Percentiles rank a stretch among this genome's conserved stretches.
These are phyloP conservation scores for Mollisia scopiformis DNA, from an alignment of 2,329 filamentous ascomycete genomes.

Conservation along the genomic window DNA sequence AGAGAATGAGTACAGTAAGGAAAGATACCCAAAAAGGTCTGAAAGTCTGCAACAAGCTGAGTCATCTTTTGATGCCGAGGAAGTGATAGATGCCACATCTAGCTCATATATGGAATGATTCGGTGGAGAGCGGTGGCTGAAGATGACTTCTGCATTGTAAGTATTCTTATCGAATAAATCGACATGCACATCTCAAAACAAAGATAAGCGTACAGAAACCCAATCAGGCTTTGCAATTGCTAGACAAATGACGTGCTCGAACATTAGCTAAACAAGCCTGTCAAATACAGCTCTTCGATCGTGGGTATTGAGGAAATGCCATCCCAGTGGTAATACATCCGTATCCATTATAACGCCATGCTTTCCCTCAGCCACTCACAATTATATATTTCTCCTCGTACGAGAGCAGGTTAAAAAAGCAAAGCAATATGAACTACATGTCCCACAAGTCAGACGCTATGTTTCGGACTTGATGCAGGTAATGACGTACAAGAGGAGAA, in stretches of 20 bases:
- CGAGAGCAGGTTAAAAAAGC: neutral
- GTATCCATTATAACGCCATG: neutral
- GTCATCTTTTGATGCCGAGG: too few species aligned
- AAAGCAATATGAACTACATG: neutral
- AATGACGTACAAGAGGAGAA: neutral
- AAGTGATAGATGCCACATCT: too few species aligned
- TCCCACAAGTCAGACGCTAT: neutral
- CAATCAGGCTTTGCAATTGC: neutral
- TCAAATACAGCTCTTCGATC: neutral
- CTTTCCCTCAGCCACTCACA: neutral
- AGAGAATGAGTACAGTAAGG: too few species aligned
- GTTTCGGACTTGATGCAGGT: neutral
- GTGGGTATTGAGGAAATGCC: neutral
- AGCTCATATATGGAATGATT: too few species aligned
- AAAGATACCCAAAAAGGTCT: too few species aligned
- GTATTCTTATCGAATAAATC: neutral
- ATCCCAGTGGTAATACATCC: neutral
- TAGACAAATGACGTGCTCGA: neutral
- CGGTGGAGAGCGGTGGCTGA: too few species aligned
- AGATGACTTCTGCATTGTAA: too few species aligned
- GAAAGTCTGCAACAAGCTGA: too few species aligned
- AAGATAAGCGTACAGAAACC: neutral
- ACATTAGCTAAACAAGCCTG: neutral
- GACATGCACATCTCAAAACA: neutral
- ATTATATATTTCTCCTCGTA: neutral